Base-by-base conservation (phyloP, 2,329 filamentous ascomycete species). In the Nothophoma quercina region DNA sequence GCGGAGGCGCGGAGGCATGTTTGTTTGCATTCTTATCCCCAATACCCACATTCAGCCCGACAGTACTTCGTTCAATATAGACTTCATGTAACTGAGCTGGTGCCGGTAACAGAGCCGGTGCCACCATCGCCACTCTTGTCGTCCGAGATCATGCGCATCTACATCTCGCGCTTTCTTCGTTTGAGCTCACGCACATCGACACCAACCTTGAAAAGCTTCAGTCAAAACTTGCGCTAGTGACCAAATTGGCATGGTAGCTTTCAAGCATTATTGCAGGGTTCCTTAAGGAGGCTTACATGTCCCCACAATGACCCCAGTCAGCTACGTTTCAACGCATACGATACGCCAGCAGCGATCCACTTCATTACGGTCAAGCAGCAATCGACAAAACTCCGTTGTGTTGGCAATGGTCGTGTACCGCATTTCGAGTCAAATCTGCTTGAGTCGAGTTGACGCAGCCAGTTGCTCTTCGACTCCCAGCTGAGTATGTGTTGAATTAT, bases 31-130 rank as follows among this genome's bases (percentile, higher is more conserved):
- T 4, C 34, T 39, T 33, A 8, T n/a, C 12, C 21, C 15, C 30
- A 47, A 47, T 47, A 47, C 44, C 44, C 44, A 47, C 35, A 39
- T 10, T 28, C 21, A 40, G 7, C 33, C 13, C 34, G 28, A 39
- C 15, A 26, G 16, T 33, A 26, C 26, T 7, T 34, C 5, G 5
- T 33, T 7, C n/a, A 40, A 28, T 33, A 39, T 33, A 40, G 10
- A 40, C 7, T n/a, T n/a, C n/a, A n/a, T n/a, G 22, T 22, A 3
- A 38, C 35, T 5, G 35, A 16, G 15, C 5, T 38, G 35, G 21
- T 38, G 1, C 21, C 35, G 12, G 19, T 38, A 5, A 38, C 21
- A 16, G 21, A 9, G 13, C 21, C 21, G 35, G 22, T 10, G 35
- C 15, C 6, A 10, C 7, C 9, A 21, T 26, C 12, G 35, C 35